Percentiles rank a stretch among this genome's conserved stretches.
These are phyloP conservation scores for Pterocarpus macrocarpus DNA, from an alignment of 306 rosid species.

Conservation along the genomic window DNA sequence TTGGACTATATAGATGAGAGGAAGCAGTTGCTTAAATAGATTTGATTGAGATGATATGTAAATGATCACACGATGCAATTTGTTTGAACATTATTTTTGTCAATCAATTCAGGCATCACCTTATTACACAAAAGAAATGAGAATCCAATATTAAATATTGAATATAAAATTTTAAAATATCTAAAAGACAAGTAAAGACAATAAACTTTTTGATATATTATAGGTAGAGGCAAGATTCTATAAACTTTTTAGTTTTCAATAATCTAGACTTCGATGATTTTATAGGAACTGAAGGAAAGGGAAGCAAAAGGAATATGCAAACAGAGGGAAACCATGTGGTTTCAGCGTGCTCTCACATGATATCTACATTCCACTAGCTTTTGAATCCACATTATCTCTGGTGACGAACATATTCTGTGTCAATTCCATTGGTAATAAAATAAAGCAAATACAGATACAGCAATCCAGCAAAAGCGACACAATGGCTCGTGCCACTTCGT, in stretches of 20 bases:
- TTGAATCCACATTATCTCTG: constrained; percentile 26
- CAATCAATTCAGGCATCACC: no score
- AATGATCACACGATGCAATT: no score
- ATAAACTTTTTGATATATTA: no score
- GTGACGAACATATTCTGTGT: constrained; percentile 44
- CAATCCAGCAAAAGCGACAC: constrained; percentile 3
- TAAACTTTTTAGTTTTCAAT: no score
- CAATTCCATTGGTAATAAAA: constrained; percentile 32
- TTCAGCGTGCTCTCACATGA: neutral
- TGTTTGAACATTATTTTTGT: no score
- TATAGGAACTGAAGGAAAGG: neutral
- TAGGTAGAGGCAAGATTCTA: neutral
- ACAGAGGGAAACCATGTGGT: neutral
- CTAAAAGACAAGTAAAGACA: no score
- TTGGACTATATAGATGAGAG: no score
- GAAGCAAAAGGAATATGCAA: neutral
- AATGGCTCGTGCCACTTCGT: neutral
- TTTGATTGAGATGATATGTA: no score
- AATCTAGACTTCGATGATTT: neutral
- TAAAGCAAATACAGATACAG: neutral
- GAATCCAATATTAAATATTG: no score
- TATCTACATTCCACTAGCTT: constrained; percentile 21
- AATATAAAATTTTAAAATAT: no score
- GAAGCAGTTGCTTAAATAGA: no score
- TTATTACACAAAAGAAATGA: no score